Evolutionary conservation across 1,284 basidiomycete genomes (phyloP).

Genomic region (Calocybe gambosa): DNA sequence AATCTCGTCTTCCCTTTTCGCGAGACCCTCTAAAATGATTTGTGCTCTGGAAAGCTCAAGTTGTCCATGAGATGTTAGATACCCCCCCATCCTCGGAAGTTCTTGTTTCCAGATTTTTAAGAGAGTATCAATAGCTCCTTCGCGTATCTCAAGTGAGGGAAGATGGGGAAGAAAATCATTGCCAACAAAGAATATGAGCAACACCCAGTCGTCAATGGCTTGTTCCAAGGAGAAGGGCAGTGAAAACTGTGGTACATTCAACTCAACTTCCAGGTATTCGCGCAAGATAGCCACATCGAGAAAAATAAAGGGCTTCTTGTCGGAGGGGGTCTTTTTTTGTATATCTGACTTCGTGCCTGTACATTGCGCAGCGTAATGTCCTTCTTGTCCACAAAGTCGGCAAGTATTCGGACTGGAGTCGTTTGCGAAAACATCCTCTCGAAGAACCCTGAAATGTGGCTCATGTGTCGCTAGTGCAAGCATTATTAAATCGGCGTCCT

Average conservation of each 20-base stretch:
- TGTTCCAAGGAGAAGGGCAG: conserved; percentile 96
- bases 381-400: conserved; percentile 89
- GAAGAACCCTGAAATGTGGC: conserved; percentile 93
- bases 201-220: conserved; percentile 99
- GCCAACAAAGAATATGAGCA: conserved; percentile 99
- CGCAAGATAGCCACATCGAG: conserved; percentile 93
- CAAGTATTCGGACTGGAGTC: conserved; percentile 73
- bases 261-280: conserved; percentile 96
- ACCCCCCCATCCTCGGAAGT: conserved; percentile 93
- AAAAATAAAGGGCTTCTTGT: conserved; percentile 99
- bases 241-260: conserved; percentile 70
- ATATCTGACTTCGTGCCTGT: conserved; percentile 67
- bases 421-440: conserved; percentile 96
- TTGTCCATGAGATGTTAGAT: conserved; percentile 90
- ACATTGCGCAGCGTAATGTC: conserved; percentile 94
- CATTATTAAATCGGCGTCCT: conserved; percentile 99
- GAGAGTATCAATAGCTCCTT: conserved; percentile 97
- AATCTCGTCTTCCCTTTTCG: conserved; percentile 91
- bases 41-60: conserved; percentile 85
- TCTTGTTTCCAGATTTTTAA: conserved; percentile 94
- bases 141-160: conserved; percentile 96
- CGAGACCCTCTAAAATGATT: conserved; percentile 93
- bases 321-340: conserved; percentile 58
- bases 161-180: conserved; percentile 99
- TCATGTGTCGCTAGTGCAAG: conserved; percentile 97